Conservation (phyloP, 768 basidiomycete genomes). For the Tephrocybe sp. region DNA sequence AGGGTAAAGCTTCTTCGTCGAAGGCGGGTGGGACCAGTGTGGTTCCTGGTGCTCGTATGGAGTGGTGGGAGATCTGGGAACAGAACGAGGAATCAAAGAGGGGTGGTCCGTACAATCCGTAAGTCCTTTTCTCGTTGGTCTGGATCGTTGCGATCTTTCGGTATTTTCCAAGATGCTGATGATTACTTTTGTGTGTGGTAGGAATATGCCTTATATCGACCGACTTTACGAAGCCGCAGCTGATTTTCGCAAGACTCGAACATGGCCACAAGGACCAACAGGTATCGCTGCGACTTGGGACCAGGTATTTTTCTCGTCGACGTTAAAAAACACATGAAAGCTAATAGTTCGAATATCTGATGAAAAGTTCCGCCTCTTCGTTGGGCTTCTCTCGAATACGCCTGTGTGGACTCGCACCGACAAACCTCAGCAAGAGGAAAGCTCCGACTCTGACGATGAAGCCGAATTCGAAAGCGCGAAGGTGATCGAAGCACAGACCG, state of each 20-base stretch:
- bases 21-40: too few species aligned
- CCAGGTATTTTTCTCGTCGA: constrained; percentile 38
- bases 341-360: too few species aligned
- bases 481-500: constrained; percentile 8
- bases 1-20: constrained; percentile 27
- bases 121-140: constrained; percentile 24
- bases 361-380: constrained; percentile 56
- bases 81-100: constrained; percentile 51
- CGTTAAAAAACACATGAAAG: too few species aligned
- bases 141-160: neutral
- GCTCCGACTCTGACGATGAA: constrained; percentile 33
- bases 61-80: constrained; percentile 76
- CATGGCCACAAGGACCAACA: constrained; percentile 37
- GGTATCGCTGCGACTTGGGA: constrained; percentile 58
- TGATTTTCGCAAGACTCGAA: constrained; percentile 49
- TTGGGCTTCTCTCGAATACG: constrained; percentile 52
- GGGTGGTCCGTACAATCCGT: constrained; percentile 49
- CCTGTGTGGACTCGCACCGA: constrained; percentile 41
- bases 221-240: constrained; percentile 55
- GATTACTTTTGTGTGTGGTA: constrained; percentile 26
- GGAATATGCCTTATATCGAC: constrained; percentile 44
- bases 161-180: neutral
- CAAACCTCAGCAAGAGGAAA: constrained; percentile 25
- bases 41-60: constrained; percentile 21
- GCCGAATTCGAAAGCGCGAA: constrained; percentile 25